These are phyloP conservation scores for Coemansia sp. DNA, from an alignment of 192 early-diverging fungal genomes.

Conservation along the genomic window DNA sequence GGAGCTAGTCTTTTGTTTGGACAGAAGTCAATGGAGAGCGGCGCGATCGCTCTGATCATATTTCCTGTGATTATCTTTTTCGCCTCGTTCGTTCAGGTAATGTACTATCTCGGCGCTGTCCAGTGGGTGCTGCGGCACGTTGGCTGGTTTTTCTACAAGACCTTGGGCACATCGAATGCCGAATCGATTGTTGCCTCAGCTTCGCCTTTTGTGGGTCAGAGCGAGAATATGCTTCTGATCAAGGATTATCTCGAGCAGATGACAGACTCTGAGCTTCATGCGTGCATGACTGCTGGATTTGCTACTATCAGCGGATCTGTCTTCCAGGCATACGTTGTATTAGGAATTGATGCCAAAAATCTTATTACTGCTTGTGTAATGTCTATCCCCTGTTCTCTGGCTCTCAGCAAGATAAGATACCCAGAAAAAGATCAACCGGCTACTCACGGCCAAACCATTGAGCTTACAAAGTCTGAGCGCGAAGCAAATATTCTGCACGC, in stretches of 20 bases:
- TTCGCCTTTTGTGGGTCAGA: constrained; percentile 82
- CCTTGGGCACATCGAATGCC: constrained; percentile 75
- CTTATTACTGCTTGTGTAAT: constrained; percentile 86
- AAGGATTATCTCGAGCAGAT: constrained; percentile 78
- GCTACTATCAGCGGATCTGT: constrained; percentile 87
- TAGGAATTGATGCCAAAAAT: constrained; percentile 65
- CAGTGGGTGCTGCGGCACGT: constrained; percentile 74
- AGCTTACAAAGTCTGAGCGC: constrained; percentile 60
- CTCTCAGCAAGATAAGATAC: constrained; percentile 79
- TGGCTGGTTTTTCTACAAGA: constrained; percentile 61
- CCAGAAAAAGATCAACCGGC: constrained; percentile 77
- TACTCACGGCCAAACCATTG: constrained; percentile 62
- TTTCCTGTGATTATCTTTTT: constrained; percentile 92
- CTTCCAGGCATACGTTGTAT: constrained; percentile 67
- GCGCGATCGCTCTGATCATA: constrained; percentile 67
- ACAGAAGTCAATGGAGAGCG: constrained; percentile 38
- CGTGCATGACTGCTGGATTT: constrained; percentile 87
- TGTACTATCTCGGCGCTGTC: constrained; percentile 81
- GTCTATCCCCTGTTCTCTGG: constrained; percentile 85
- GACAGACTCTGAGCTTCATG: constrained; percentile 84
- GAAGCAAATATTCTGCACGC: constrained; percentile 78
- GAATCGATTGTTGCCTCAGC: constrained; percentile 83
- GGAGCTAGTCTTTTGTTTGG: constrained; percentile 70
- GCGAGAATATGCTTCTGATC: constrained; percentile 79
- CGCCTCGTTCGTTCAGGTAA: constrained; percentile 76